phyloP scores from a whole-genome alignment of 495 filamentous ascomycete species.

The Monascus purpureus region DNA sequence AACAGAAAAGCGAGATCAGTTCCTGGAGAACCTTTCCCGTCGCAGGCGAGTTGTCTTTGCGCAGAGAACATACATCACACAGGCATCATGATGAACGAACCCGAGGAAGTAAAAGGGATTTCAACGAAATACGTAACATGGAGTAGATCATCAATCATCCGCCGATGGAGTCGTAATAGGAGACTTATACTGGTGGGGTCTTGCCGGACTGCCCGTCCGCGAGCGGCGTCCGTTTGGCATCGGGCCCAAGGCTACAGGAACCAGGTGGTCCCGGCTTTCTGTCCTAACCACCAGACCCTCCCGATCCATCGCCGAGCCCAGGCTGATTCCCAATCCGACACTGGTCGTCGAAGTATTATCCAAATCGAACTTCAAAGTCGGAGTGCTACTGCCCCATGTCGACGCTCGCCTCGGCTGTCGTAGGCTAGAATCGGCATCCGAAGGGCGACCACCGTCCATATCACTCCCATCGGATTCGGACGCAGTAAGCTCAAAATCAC shows the following conservation, averaged over 20 bases:
- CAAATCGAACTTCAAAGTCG: conserved; percentile 40
- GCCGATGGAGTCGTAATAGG: conserved; percentile 25
- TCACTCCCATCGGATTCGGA: conserved; percentile 43
- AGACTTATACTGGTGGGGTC: conserved; percentile 28
- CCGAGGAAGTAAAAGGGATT: not conserved
- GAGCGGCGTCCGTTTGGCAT: conserved; percentile 33
- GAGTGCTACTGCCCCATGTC: conserved; percentile 24
- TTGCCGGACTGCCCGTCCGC: conserved; percentile 29
- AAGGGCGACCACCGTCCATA: conserved; percentile 26
- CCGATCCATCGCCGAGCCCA: conserved; percentile 45
- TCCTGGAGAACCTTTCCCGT: too few relatives aligned
- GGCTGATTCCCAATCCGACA: conserved; percentile 33
- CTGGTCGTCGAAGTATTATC: conserved; percentile 41
- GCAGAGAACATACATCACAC: not conserved
- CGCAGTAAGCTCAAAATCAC: conserved; percentile 57
- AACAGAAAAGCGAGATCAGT: too few relatives aligned
- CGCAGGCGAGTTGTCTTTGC: too few relatives aligned
- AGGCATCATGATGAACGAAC: not conserved
- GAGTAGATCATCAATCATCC: conserved; percentile 20
- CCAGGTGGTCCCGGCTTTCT: conserved; percentile 65
- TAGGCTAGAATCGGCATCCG: conserved; percentile 18
- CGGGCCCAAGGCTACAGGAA: conserved; percentile 26
- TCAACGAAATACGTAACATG: too few relatives aligned
- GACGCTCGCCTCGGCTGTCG: conserved; percentile 22
- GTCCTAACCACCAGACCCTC: conserved; percentile 63